Percentiles rank a stretch among this genome's conserved stretches.
Evolutionary conservation across 2,329 filamentous ascomycete species (phyloP).

Genomic region (Nannizziopsis barbatae): DNA sequence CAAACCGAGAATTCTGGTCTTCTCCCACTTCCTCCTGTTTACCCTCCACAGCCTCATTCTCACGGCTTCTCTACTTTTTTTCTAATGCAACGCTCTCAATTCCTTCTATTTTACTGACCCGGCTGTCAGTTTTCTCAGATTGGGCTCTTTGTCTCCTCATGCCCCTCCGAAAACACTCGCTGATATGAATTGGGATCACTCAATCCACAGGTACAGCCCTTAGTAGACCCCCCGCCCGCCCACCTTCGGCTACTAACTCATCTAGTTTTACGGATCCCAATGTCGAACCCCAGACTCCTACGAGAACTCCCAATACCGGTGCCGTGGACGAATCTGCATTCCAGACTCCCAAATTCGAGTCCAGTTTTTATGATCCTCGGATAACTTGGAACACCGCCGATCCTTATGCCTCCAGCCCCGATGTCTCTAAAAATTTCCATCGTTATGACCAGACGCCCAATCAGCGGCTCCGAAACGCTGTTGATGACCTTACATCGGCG

Average conservation of each 20-base stretch:
- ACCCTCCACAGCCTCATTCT: too few relatives aligned
- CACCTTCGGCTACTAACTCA: slow-evolving; percentile 15
- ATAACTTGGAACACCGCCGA: slow-evolving; percentile 39
- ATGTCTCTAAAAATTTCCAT: slow-evolving; percentile 35
- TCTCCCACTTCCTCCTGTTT: too few relatives aligned
- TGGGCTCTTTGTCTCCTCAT: slow-evolving; percentile 21
- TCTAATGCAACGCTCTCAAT: background rate
- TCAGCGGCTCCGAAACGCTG: slow-evolving; percentile 22
- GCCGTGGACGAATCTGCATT: slow-evolving; percentile 32
- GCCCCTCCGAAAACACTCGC: slow-evolving; percentile 29
- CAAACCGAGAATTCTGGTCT: too few relatives aligned
- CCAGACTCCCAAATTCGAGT: slow-evolving; percentile 38
- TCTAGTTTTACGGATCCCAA: slow-evolving; percentile 37
- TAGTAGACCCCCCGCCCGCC: slow-evolving; percentile 17
- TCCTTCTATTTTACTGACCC: background rate
- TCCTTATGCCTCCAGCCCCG: slow-evolving; percentile 38
- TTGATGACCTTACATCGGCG: slow-evolving; percentile 14
- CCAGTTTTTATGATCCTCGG: slow-evolving; percentile 37
- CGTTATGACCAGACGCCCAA: slow-evolving; percentile 25
- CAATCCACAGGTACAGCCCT: slow-evolving; percentile 36
- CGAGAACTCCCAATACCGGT: slow-evolving; percentile 33
- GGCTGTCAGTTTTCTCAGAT: background rate
- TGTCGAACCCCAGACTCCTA: slow-evolving; percentile 39
- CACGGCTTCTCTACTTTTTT: background rate
- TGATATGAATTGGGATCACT: slow-evolving; percentile 40